Conservation (phyloP, 106 monocot species). For the Amphibolis antarctica region DNA sequence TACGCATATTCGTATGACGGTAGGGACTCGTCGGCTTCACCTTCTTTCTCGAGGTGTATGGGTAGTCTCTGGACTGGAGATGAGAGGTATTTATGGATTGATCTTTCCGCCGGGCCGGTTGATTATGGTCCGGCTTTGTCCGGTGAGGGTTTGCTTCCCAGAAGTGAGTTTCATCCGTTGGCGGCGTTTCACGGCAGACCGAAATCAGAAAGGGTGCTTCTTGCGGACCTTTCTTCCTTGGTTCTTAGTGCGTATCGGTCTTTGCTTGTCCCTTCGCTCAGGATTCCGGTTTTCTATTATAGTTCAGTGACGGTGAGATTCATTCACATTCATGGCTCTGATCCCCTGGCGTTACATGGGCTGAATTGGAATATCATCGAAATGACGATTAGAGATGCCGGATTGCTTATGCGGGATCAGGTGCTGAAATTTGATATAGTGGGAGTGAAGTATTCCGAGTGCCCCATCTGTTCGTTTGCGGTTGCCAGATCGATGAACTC, state of each 20-base stretch:
- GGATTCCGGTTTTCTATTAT: constrained; percentile 64
- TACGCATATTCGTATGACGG: constrained; percentile 62
- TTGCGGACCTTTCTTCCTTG: constrained; percentile 61
- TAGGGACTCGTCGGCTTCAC: constrained; percentile 8
- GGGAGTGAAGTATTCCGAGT: constrained; percentile 48
- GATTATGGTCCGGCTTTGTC: constrained; percentile 80
- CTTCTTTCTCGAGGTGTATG: constrained; percentile 54
- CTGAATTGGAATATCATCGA: constrained; percentile 50
- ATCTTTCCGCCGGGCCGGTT: constrained; percentile 78
- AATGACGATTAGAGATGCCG: constrained; percentile 37
- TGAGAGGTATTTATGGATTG: constrained; percentile 79
- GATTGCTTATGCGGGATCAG: constrained; percentile 44
- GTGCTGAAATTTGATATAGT: constrained; percentile 35
- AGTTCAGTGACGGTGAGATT: constrained; percentile 42
- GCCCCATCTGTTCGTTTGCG: constrained; percentile 71
- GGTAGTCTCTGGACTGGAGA: constrained; percentile 52
- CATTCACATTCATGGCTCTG: constrained; percentile 55
- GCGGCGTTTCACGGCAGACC: constrained; percentile 49
- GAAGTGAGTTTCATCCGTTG: constrained; percentile 82
- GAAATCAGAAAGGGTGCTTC: constrained; percentile 36
- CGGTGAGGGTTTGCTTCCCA: constrained; percentile 75
- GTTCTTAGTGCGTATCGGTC: constrained; percentile 53
- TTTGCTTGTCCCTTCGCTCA: constrained; percentile 62
- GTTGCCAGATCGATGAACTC: constrained; percentile 61
- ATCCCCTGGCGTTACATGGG: constrained; percentile 22